phyloP scores from a whole-genome alignment of 1,139 yeast genomes.

The Yamadazyma triangularis region DNA sequence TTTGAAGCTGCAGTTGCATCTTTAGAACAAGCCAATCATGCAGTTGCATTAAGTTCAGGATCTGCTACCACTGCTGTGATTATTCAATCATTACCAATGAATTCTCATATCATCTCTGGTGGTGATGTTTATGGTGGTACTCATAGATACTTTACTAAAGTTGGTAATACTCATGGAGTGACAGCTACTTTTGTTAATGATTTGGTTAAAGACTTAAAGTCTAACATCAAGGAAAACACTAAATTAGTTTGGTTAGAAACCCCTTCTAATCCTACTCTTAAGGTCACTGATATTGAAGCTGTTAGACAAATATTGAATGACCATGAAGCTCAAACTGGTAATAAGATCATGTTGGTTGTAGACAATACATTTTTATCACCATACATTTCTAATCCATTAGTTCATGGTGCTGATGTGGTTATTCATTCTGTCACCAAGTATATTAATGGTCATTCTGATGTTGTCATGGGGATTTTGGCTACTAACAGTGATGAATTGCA shows the following conservation, averaged over 20 bases:
- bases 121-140: constrained; percentile 95
- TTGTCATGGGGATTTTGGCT: constrained; percentile 81
- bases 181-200: constrained; percentile 64
- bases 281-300: constrained; percentile 64
- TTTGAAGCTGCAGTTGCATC: constrained; percentile 80
- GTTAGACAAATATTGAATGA: constrained; percentile 50
- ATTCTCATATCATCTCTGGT: constrained; percentile 72
- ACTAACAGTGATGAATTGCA: constrained; percentile 60
- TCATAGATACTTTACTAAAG: constrained; percentile 85
- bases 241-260: constrained; percentile 85
- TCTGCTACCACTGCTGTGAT: constrained; percentile 82
- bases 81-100: constrained; percentile 68
- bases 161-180: constrained; percentile 78
- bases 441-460: constrained; percentile 91
- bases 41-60: constrained; percentile 80
- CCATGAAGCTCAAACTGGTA: constrained; percentile 44
- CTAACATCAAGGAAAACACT: constrained; percentile 57
- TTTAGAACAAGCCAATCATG: constrained; percentile 72
- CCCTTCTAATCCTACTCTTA: constrained; percentile 83
- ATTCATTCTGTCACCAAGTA: constrained; percentile 89
- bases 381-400: constrained; percentile 81
- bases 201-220: constrained; percentile 55
- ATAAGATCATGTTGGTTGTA: constrained; percentile 61
- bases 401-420: constrained; percentile 81
- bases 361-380: constrained; percentile 96